Evolutionary conservation across 768 basidiomycete species (phyloP), one percentile per base, ranked within the genome.

Genomic region (Goffeauzyma gilvescens): DNA sequence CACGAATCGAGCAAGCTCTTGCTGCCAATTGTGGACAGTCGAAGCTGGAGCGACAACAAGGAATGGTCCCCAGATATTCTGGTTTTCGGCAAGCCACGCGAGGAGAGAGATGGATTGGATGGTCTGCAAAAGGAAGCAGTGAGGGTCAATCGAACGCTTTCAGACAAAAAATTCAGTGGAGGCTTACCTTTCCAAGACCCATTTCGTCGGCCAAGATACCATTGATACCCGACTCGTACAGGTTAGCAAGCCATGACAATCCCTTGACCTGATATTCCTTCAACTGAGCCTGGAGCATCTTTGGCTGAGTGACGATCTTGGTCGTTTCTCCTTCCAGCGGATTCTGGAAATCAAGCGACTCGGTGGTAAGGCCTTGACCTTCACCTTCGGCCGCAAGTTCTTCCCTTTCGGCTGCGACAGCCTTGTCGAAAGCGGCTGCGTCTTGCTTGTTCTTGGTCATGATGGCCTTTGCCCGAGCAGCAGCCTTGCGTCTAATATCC

Each of bases 11-110:
- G 87, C 82, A 42, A 98, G 71, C 62, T 98, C 93, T 59, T 96
- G 93, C 60, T 96, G 90, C 93, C 93, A 98, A 57, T 96, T 96
- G 64, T 96, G 90, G 46, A 98, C 69, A 0, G 93, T 98, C 5
- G 90, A 93, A 2, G 86, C 81, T 5, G 93, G 93, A 1, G 93
- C 86, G 30, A 98, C 87, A 37, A 98, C 89, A 17, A 98, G 72
- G 71, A 98, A 98, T 10, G 93, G 93, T 0, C 93, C 93, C 93
- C 93, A 98, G 45, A 96, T 93, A 57, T 96, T 83, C 59, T 96
- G 93, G 0, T 76, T 77, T 67, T 98, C 93, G 1, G 90, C 89
- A 13, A 98, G 75, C 64, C 96, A 90, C 6, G 89, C 83, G 34
- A 98, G 71, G 5, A 98, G 66, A 12, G 93, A 90, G 35, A 98